Evolutionary conservation across 352 stramenopile genomes (phyloP).

Genomic region (Thalassiosira mediterranea): DNA sequence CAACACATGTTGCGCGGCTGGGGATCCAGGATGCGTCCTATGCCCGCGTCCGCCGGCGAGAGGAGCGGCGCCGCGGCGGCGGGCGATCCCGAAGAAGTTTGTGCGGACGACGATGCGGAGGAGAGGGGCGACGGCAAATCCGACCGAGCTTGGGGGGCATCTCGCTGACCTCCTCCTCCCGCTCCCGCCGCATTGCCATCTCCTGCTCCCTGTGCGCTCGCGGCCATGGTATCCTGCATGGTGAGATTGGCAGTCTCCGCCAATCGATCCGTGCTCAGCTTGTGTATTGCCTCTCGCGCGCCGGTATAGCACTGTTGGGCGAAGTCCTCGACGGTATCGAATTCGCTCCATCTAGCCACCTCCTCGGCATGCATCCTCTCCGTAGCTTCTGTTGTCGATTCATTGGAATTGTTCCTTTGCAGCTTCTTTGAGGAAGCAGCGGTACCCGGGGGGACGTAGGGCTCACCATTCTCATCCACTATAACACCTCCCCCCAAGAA

Average conservation of each 20-base stretch:
- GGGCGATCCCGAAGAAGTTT: conserved; percentile 2
- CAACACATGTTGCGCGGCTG: conserved; percentile 66
- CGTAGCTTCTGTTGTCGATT: not conserved
- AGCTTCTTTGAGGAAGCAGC: not conserved
- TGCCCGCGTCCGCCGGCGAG: conserved; percentile 29
- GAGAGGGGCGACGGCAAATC: not conserved
- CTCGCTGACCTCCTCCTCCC: not conserved
- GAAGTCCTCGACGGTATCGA: conserved; percentile 67
- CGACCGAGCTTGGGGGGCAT: conserved; percentile 7
- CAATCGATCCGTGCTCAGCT: conserved; percentile 70
- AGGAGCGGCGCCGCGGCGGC: not conserved
- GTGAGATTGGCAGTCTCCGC: conserved; percentile 75
- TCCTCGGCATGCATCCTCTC: conserved; percentile 28
- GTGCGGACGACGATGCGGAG: not conserved
- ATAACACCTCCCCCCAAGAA: conserved; percentile 32
- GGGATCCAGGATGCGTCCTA: conserved; percentile 39
- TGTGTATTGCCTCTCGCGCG: conserved; percentile 69
- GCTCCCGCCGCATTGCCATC: not conserved
- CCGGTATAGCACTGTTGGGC: conserved; percentile 58
- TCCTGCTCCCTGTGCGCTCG: not conserved
- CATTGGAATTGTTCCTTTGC: conserved; percentile 1
- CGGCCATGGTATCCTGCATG: conserved; percentile 39
- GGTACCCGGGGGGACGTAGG: too few species aligned
- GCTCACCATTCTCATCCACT: conserved; percentile 10
- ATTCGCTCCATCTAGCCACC: conserved; percentile 49